Conservation (phyloP, 78 protist species). For the Cyanophora paradoxa region DNA sequence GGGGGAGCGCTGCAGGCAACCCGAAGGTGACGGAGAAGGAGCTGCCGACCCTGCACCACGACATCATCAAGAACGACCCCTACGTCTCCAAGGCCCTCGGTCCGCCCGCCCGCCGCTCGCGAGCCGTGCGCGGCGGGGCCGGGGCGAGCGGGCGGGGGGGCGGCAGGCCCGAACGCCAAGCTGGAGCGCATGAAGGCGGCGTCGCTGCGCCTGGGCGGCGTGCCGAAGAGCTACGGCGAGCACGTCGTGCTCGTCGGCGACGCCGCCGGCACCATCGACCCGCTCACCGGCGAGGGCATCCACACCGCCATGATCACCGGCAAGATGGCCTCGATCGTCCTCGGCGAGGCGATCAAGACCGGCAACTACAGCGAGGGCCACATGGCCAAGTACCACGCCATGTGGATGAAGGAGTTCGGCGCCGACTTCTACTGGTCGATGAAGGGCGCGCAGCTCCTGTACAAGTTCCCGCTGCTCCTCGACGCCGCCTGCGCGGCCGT, state of each 20-base stretch:
- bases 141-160: too few species aligned
- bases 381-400: slow-evolving; percentile 46
- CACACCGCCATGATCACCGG: slow-evolving; percentile 59
- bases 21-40: slow-evolving; percentile 33
- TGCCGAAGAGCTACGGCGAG: slow-evolving; percentile 35
- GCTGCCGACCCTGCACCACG: slow-evolving; percentile 33
- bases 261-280: slow-evolving; percentile 64
- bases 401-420: slow-evolving; percentile 48
- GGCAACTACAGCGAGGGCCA: slow-evolving; percentile 37
- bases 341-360: slow-evolving; percentile 38
- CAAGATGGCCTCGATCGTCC: slow-evolving; percentile 28
- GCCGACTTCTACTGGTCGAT: slow-evolving; percentile 56
- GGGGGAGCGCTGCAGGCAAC: too few species aligned
- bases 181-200: slow-evolving; percentile 60
- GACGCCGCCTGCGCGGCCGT: slow-evolving; percentile 45
- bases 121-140: too few species aligned
- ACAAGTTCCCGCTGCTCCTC: slow-evolving; percentile 55
- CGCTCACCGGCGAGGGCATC: slow-evolving; percentile 68
- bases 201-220: slow-evolving; percentile 57
- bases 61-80: slow-evolving; percentile 48
- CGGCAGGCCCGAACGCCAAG: slow-evolving; percentile 46
- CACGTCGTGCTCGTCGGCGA: slow-evolving; percentile 54
- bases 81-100: slow-evolving; percentile 41
- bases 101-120: too few species aligned
- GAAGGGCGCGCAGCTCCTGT: slow-evolving; percentile 40